These are phyloP conservation scores for Nitzschia sp. DNA, from an alignment of 108 stramenopile species.

Conservation along the genomic window DNA sequence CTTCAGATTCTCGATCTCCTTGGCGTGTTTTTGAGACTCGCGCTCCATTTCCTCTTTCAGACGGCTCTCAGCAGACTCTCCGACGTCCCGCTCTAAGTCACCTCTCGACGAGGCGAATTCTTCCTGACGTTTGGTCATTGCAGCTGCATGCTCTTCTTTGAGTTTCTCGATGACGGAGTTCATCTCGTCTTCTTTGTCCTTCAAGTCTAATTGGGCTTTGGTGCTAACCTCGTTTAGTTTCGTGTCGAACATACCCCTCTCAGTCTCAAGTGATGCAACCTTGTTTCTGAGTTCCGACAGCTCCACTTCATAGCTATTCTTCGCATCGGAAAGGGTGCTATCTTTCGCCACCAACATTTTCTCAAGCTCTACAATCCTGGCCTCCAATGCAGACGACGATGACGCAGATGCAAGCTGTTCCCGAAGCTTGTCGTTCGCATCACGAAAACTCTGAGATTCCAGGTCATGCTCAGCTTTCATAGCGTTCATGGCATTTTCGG, in stretches of 20 bases:
- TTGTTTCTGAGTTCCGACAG: conserved; percentile 15
- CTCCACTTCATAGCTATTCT: conserved; percentile 12
- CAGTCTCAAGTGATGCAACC: conserved; percentile 23
- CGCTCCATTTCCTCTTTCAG: conserved; percentile 31
- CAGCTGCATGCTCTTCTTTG: conserved; percentile 7
- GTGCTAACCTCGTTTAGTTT: conserved; percentile 27
- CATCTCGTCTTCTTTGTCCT: conserved; percentile 13
- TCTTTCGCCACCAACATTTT: conserved; percentile 5
- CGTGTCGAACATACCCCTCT: conserved; percentile 13
- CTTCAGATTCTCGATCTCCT: conserved; percentile 63
- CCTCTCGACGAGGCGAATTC: conserved; percentile 39
- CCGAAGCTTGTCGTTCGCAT: conserved; percentile 9
- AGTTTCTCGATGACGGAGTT: not conserved
- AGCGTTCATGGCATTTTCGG: conserved; percentile 7
- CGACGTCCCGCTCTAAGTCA: conserved; percentile 36
- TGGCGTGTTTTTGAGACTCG: conserved; percentile 21
- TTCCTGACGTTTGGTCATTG: conserved; percentile 12
- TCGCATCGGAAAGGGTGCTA: conserved; percentile 11
- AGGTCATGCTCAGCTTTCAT: conserved; percentile 1
- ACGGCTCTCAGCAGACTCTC: conserved; percentile 22
- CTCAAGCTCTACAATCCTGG: conserved; percentile 10
- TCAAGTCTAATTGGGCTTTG: conserved; percentile 31
- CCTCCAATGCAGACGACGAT: not conserved
- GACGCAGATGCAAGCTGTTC: not conserved
- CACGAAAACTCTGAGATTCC: not conserved